phyloP scores from a whole-genome alignment of 2,329 filamentous ascomycete species.

The Fusarium buharicum region DNA sequence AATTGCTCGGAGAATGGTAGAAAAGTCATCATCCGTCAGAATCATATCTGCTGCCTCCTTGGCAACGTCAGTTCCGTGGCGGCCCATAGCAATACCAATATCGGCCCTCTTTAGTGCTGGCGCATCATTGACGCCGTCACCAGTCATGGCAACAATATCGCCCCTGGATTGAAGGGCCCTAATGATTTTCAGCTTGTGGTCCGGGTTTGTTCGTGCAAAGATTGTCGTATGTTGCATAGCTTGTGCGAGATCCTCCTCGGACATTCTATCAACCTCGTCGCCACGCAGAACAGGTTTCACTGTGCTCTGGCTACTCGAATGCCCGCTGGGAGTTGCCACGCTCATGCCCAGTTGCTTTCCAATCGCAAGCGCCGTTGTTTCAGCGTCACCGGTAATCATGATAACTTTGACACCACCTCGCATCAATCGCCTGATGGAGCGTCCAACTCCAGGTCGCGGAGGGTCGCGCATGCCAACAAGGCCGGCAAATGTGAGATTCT shows the following conservation, averaged over 20 bases:
- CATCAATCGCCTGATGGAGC: constrained; percentile 89
- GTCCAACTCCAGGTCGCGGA: constrained; percentile 87
- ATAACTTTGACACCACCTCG: constrained; percentile 95
- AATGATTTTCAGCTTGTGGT: constrained; percentile 98
- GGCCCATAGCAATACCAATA: constrained; percentile 97
- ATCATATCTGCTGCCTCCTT: constrained; percentile 98
- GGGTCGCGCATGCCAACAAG: constrained; percentile 98
- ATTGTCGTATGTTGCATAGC: constrained; percentile 91
- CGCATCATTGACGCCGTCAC: constrained; percentile 97
- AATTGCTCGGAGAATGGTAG: constrained; percentile 91
- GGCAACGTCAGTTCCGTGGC: constrained; percentile 93
- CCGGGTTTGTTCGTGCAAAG: constrained; percentile 94
- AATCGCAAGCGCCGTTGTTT: constrained; percentile 93
- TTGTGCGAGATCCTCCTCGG: constrained; percentile 81
- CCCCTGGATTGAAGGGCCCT: constrained; percentile 88
- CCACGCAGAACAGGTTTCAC: constrained; percentile 82
- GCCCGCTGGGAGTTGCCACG: constrained; percentile 67
- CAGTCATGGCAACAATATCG: constrained; percentile 98
- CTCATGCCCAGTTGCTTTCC: constrained; percentile 96
- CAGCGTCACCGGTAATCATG: constrained; percentile 98
- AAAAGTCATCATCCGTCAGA: constrained; percentile 88
- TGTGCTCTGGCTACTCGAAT: constrained; percentile 65
- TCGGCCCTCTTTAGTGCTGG: constrained; percentile 97
- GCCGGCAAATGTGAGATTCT: constrained; percentile 86
- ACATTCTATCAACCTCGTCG: constrained; percentile 94